Evolutionary conservation across 2,329 filamentous ascomycete species (phyloP).

Genomic region (Nemania abortiva): DNA sequence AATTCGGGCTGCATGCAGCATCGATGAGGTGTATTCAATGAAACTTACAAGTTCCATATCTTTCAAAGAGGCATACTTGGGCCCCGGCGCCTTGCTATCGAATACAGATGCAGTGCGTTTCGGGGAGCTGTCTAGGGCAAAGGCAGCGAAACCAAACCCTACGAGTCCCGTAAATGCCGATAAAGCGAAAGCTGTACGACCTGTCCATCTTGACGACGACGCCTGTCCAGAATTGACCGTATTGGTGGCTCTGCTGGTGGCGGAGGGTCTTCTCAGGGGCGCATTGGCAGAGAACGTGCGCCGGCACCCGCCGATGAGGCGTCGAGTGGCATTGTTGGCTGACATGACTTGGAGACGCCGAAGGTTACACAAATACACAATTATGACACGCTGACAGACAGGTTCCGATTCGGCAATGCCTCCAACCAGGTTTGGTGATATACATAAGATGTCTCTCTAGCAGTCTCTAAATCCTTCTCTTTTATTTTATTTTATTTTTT

Average conservation of each 20-base stretch:
- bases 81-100: slow-evolving; percentile 46
- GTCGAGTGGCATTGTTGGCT: slow-evolving; percentile 32
- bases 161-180: slow-evolving; percentile 49
- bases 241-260: slow-evolving; percentile 5
- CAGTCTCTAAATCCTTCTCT: not conserved
- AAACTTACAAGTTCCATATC: slow-evolving; percentile 63
- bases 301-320: slow-evolving; percentile 29
- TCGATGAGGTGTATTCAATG: not conserved
- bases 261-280: slow-evolving; percentile 26
- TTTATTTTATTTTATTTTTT: not conserved
- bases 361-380: slow-evolving; percentile 21
- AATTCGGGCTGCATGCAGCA: not conserved
- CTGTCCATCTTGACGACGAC: slow-evolving; percentile 44
- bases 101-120: slow-evolving; percentile 46
- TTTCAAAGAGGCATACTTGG: slow-evolving; percentile 60
- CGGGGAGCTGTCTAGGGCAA: slow-evolving; percentile 43
- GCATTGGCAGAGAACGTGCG: slow-evolving; percentile 30
- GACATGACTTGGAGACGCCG: slow-evolving; percentile 26
- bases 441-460: not conserved
- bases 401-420: not conserved
- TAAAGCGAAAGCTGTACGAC: slow-evolving; percentile 49
- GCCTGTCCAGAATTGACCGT: slow-evolving; percentile 16
- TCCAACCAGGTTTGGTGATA: not conserved
- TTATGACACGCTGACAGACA: not conserved
- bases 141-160: slow-evolving; percentile 49